Conservation (phyloP, 2,329 filamentous ascomycete genomes). For the Pezicula neosporulosa region DNA sequence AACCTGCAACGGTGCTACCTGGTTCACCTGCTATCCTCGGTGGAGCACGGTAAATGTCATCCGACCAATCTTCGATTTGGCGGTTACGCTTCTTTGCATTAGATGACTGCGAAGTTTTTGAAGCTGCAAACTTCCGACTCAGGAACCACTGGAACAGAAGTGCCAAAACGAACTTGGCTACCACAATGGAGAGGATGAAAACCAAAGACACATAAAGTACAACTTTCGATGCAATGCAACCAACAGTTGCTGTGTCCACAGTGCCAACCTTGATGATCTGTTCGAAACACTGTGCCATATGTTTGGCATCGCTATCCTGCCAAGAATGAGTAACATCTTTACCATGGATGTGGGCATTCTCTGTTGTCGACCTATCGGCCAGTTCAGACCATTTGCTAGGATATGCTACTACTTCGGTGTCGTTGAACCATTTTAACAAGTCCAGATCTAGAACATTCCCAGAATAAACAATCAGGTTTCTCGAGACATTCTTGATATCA, state of each 20-base stretch:
- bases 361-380: conserved; percentile 57
- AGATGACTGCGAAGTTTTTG: conserved; percentile 78
- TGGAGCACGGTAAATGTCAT: conserved; percentile 93
- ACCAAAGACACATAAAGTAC: conserved; percentile 91
- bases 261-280: conserved; percentile 95
- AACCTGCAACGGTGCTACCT: conserved; percentile 55
- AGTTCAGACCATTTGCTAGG: conserved; percentile 79
- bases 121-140: conserved; percentile 77
- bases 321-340: conserved; percentile 88
- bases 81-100: conserved; percentile 81
- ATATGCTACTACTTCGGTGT: conserved; percentile 69
- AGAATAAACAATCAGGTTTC: conserved; percentile 92
- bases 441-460: conserved; percentile 90
- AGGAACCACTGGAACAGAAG: conserved; percentile 96
- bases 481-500: conserved; percentile 81
- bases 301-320: conserved; percentile 74
- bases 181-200: conserved; percentile 87
- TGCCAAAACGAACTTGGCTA: conserved; percentile 83
- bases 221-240: conserved; percentile 95
- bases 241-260: conserved; percentile 92
- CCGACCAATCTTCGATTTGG: conserved; percentile 96
- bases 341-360: conserved; percentile 67
- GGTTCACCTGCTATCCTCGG: conserved; percentile 75
- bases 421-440: conserved; percentile 87
- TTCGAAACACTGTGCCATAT: conserved; percentile 79